phyloP scores from a whole-genome alignment of 2,329 filamentous ascomycete genomes.

The Blastomyces silverae region DNA sequence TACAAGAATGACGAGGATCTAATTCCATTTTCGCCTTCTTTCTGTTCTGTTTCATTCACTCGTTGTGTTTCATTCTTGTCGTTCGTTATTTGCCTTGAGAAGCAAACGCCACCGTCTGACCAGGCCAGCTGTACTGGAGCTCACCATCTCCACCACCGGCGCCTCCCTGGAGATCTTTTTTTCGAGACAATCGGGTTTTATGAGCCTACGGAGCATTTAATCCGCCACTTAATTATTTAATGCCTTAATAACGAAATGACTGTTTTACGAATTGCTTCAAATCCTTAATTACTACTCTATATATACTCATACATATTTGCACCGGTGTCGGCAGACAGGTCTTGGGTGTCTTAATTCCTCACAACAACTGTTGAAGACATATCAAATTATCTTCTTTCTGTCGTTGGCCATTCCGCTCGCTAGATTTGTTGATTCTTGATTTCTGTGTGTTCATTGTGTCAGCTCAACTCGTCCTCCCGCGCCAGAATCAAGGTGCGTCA shows the following conservation, averaged over 20 bases:
- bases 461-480: neutral
- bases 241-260: neutral
- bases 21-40: neutral
- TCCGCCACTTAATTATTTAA: conserved; percentile 13
- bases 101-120: conserved; percentile 10
- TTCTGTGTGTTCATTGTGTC: neutral
- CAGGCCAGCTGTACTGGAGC: neutral
- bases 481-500: conserved; percentile 9
- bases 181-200: neutral
- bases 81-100: neutral
- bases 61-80: neutral
- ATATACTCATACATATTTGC: conserved; percentile 3
- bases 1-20: neutral
- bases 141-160: neutral
- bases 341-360: neutral
- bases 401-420: neutral
- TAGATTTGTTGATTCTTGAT: neutral
- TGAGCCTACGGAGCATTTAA: neutral
- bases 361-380: neutral
- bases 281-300: conserved; percentile 1
- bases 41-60: neutral
- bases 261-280: neutral
- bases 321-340: neutral
- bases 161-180: neutral
- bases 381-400: neutral